phyloP scores from a whole-genome alignment of 192 early-diverging fungal species.

The Nowakowskiella sp. region DNA sequence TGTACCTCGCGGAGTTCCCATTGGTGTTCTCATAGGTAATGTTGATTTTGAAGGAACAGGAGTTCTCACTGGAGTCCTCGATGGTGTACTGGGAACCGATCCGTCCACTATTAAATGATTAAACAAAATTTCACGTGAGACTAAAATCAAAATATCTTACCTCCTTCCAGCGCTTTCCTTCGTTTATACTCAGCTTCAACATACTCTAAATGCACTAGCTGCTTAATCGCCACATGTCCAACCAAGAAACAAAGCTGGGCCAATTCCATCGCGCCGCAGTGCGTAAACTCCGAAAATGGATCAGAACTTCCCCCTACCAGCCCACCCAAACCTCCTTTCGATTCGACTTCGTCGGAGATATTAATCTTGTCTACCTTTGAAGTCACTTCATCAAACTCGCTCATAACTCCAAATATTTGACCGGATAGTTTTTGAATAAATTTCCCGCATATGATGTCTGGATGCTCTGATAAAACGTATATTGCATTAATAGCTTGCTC shows the following conservation, averaged over 20 bases:
- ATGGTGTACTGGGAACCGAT: no score
- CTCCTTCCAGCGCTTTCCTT: constrained; percentile 49
- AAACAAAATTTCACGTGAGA: no score
- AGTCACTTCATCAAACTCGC: no score
- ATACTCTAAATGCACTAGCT: constrained; percentile 90
- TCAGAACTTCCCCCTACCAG: constrained; percentile 6
- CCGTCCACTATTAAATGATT: no score
- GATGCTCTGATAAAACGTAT: constrained; percentile 82
- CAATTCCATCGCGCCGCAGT: constrained; percentile 60
- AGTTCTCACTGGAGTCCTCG: no score
- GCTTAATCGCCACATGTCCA: constrained; percentile 93
- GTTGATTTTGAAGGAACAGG: no score
- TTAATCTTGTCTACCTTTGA: no score
- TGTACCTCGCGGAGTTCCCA: no score
- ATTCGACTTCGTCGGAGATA: no score
- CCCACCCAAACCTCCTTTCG: constrained; percentile 24
- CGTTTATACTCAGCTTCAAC: constrained; percentile 92
- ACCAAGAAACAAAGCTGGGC: constrained; percentile 84
- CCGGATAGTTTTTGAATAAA: constrained; percentile 64
- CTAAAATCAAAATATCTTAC: constrained; percentile 25
- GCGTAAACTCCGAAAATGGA: not conserved
- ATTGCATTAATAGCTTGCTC: constrained; percentile 95
- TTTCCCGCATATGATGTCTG: constrained; percentile 69
- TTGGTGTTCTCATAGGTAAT: no score
- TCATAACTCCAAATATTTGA: constrained; percentile 51